phyloP scores from a whole-genome alignment of 1,284 basidiomycete genomes.

The Ceratobasidium sp. region DNA sequence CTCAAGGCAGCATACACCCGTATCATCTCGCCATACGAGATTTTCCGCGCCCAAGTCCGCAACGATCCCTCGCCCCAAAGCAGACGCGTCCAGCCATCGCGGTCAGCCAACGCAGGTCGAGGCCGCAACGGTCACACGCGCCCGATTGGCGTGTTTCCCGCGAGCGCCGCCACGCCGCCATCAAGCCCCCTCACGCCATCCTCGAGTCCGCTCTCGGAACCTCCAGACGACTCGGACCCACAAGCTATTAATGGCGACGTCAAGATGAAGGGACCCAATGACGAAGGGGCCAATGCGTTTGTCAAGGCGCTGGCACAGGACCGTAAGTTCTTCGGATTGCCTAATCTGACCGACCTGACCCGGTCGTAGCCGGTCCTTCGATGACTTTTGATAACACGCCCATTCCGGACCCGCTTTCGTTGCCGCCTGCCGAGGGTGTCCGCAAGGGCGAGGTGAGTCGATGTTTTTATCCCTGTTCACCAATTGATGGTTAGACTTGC shows the following conservation, averaged over 20 bases:
- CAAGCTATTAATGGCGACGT: slow-evolving; percentile 7
- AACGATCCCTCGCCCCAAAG: slow-evolving; percentile 57
- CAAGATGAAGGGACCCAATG: slow-evolving; percentile 31
- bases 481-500: slow-evolving; percentile 65
- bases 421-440: slow-evolving; percentile 27
- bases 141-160: background rate
- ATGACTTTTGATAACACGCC: slow-evolving; percentile 22
- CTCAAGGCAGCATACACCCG: slow-evolving; percentile 89
- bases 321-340: slow-evolving; percentile 3
- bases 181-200: slow-evolving; percentile 58
- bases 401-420: slow-evolving; percentile 6
- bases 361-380: slow-evolving; percentile 9
- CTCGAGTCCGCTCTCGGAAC: slow-evolving; percentile 79
- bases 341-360: background rate
- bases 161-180: slow-evolving; percentile 58
- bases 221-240: slow-evolving; percentile 69
- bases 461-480: slow-evolving; percentile 7
- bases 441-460: slow-evolving; percentile 45
- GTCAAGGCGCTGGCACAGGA: slow-evolving; percentile 19
- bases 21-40: slow-evolving; percentile 93
- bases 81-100: slow-evolving; percentile 15
- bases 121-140: background rate
- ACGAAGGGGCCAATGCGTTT: slow-evolving; percentile 34
- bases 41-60: slow-evolving; percentile 80
- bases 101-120: slow-evolving; percentile 1